Base-by-base conservation (phyloP, 2,329 filamentous ascomycete species). In the Aspergillus brunneoviolaceus region DNA sequence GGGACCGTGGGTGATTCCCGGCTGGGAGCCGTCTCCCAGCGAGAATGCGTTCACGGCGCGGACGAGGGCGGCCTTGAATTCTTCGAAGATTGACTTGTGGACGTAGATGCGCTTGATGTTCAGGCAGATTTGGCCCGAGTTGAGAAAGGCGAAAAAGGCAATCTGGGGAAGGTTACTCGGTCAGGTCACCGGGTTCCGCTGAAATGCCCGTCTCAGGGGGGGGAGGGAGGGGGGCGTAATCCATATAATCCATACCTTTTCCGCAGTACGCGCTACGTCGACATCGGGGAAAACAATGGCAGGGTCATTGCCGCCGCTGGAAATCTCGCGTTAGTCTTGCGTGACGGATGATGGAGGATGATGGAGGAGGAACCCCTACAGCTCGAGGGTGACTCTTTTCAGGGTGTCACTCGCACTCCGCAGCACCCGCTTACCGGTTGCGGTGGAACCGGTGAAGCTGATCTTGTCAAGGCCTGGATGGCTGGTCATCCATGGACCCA, bases 31-130 rank as follows among this genome's bases (percentile, higher is more conserved):
- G 59, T 70, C 42, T 64, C 74, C 79, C 50, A 76, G 66, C 49
- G 71, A 72, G 29, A 77, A 56, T 3, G 56, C 55, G 50, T 79
- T 76, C 29, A 78, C 77, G 21, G 79, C 75, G 57, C 78, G 74
- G 4, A 79, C 74, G 58, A 81, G 60, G 0, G 72, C 76, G 0
- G 74, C 69, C 2, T 81, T 70, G 71, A 88, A 86, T 14, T 77
- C 67, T 23, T 82, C 80, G 67, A 85, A 86, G 45, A 87, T 81
- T 4, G 71, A 74, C 62, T 84, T 81, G 66, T 87, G 85, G 3
- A 88, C 80, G 66, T 84, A 87, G 27, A 87, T 71, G 3, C 85
- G 76, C 74, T 87, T 87, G 48, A 75, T 78, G 7, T 78, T 78
- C 0, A 85, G 74, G 65, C 83, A 85, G 31, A 84, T 75, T 69